These are phyloP conservation scores for Phytophthora quininea DNA, from an alignment of 352 stramenopile genomes.

Conservation along the genomic window DNA sequence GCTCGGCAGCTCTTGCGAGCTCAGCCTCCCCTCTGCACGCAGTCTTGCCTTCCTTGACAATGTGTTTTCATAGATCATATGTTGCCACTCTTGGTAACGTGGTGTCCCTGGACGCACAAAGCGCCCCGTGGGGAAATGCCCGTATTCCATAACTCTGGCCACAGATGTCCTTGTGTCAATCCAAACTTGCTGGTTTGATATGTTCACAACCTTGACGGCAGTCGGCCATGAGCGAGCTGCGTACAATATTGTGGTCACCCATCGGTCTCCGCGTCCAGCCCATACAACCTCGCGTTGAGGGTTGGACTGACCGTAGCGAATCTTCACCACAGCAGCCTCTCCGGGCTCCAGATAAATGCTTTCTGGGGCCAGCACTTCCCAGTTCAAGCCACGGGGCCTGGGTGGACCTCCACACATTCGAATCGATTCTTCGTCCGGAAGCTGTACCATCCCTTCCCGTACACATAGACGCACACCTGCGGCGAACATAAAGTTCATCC, in stretches of 20 bases:
- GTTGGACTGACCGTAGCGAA: not conserved
- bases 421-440: not conserved
- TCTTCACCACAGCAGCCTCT: not conserved
- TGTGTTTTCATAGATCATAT: slow-evolving; percentile 11
- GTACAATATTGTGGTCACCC: slow-evolving; percentile 12
- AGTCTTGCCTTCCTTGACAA: not conserved
- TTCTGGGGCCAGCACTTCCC: not conserved
- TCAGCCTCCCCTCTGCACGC: not conserved
- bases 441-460: slow-evolving; percentile 7
- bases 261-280: not conserved
- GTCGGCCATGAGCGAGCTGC: not conserved
- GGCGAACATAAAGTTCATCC: slow-evolving; percentile 39
- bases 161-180: not conserved
- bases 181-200: not conserved
- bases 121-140: not conserved
- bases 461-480: slow-evolving; percentile 18
- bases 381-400: too few relatives aligned
- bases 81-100: slow-evolving; percentile 12
- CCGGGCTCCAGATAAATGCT: not conserved
- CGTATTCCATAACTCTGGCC: not conserved
- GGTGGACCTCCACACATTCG: not conserved
- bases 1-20: not conserved
- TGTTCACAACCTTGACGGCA: not conserved
- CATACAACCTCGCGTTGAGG: not conserved
- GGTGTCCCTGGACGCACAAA: not conserved